Evolutionary conservation across 495 filamentous ascomycete genomes (phyloP), one percentile per base, ranked within the genome.

Genomic region (Melanomma pulvis-pyrius): DNA sequence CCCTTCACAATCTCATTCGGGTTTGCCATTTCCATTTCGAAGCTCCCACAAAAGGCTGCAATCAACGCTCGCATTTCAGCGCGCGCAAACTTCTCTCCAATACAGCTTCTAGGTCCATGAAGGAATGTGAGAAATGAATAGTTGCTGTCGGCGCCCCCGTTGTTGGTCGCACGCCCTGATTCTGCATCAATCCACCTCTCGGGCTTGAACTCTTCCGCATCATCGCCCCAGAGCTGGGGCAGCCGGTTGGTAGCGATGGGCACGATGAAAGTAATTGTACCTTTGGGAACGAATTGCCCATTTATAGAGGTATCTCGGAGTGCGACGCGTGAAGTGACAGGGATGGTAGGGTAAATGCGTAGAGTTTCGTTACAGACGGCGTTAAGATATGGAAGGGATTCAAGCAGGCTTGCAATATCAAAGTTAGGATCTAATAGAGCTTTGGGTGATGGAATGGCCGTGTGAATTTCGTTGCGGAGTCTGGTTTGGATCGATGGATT

Each of bases 341-440:
- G 82, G 1, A 84, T 82, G 0, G 82, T 82, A 1, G 83, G 81
- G 60, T 70, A 74, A 19, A 79, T 63, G 46, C 74, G 67, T 5
- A 75, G 66, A 21, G 68, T 67, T 63, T 74, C 72, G 59, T 74
- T 74, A 69, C 81, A 83, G 32, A 85, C 76, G 21, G 78, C 83
- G 68, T 85, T 83, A 30, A 86, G 78, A 4, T 80, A 73, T 6
- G 83, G 82, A 5, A 85, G 75, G 8, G 75, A 76, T 60, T 86
- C 83, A 5, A 86, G 73, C 48, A 80, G 74, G 19, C 52, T 69
- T 8, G 76, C 74, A 39, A 73, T 59, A 48, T 73, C 68, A 11
- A 56, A 29, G 9, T 24, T 25, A 1, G 64, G 39, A 32, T 32
- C 30, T 2, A 25, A 28, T 12, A 67, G 34, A 0, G 54, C 24